Evolutionary conservation across 441 rosid species (phyloP), one percentile per base, ranked within the genome.

Genomic region (Corymbia citriodora): DNA sequence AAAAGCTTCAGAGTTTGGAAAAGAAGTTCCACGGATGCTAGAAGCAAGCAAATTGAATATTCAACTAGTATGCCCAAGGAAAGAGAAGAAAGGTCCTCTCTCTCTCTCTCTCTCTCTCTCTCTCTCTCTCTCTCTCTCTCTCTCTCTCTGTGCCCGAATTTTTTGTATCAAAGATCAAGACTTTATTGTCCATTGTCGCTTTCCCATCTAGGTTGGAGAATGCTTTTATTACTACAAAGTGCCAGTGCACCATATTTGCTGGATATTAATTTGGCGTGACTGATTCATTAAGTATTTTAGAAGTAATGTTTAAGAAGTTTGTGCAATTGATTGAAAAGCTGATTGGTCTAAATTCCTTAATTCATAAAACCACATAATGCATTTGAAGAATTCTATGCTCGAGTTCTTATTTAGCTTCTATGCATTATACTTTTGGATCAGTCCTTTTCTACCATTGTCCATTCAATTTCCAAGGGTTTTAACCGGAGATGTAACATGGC

Each of bases 1-100:
- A 88, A 95, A 93, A 95, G 99, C 99, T 90, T 98, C 99, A 5
- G 98, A 96, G 88, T 95, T 97, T 88, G 99, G 99, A 57, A 96
- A 95, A 94, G 99, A 98, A 94, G 98, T 97, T 92, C 99, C 99
- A 55, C 95, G 97, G 94, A 98, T 97, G 99, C 99, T 98, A 88
- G 99, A 98, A 94, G 99, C 98, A 91, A 96, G 97, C 93, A 97
- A 96, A 90, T 89, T 97, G 93, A 98, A 96, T 94, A 95, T 96
- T 89, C 97, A 97, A 89, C 98, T 98, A 59, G 92, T 96, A 90
- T 91, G 91, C 74, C 90, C 93, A 2, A 94, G 92, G 87, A 96
- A 95, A 93, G 94, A 95, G 91, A 93, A 98, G 97, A 94, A 89
- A 59, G 48, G 92, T 68, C 31, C 89, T 88, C 89, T 79, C 72